Base-by-base conservation (phyloP, 1,284 basidiomycete genomes). In the Ganoderma multipileum region DNA sequence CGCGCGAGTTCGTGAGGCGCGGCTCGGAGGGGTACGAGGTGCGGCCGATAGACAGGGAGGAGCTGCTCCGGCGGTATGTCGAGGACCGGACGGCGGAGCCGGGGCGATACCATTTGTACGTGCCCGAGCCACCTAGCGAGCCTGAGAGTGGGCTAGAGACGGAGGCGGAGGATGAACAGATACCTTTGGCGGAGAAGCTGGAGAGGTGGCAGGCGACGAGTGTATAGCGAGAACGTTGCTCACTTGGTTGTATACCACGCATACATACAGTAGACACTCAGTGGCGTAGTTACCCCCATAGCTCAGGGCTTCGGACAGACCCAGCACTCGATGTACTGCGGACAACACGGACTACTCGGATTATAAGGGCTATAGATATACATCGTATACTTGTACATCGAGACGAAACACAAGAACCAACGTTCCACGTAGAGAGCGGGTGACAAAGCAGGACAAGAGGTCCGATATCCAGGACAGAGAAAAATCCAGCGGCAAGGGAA, bases 1-100 rank as follows among this genome's bases (percentile, higher is more conserved):
- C 61, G 61, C 66, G 68, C 11, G 73, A 71, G 55, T 73, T 72
- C 58, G 81, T 93, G 50, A 83, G 94, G 64, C 81, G 87, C 50
- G 93, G 93, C 20, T 94, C 92, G 20, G 94, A 95, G 81, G 93
- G 93, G 4, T 91, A 89, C 74, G 93, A 95, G 76, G 87, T 94
- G 61, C 84, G 81, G 50, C 80, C 86, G 11, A 80, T 87, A 59
- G 82, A 86, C 64, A 82, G 91, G 65, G 90, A 92, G 74, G 86
- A 85, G 62, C 83, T 93, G 79, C 77, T 94, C 41, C 80, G 76
- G 66, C 80, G 83, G 63, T 90, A 90, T 77, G 78, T 93, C n/a
- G 78, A 80, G 66, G 82, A 82, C 52, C 78, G 87, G 42, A 85
- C 85, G 8, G 83, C 84, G 68, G 84, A 87, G 68, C 83, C 82